These are phyloP conservation scores for Incumbomyces lentus DNA, from an alignment of 2,329 filamentous ascomycete genomes.

Conservation along the genomic window DNA sequence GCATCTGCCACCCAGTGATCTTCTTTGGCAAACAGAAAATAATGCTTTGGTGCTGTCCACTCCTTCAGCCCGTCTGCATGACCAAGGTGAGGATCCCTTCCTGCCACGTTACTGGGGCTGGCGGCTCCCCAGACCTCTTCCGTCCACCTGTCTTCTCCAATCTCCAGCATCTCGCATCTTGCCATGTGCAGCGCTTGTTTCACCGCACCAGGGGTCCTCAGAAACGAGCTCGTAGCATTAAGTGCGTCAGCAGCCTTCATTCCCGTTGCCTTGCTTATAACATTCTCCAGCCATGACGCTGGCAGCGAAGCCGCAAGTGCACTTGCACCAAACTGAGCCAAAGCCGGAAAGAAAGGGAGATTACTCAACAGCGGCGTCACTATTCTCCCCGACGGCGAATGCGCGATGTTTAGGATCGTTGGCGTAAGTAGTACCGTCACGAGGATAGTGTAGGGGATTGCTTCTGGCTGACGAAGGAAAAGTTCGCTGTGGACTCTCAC, in stretches of 20 bases:
- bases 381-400: constrained; percentile 52
- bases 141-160: constrained; percentile 47
- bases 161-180: constrained; percentile 46
- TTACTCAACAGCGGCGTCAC: constrained; percentile 50
- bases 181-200: constrained; percentile 49
- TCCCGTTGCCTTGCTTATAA: constrained; percentile 35
- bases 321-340: constrained; percentile 30
- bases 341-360: constrained; percentile 29
- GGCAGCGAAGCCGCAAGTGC: constrained; percentile 36
- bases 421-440: constrained; percentile 60
- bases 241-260: constrained; percentile 33
- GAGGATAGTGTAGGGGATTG: constrained; percentile 28
- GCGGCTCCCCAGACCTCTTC: constrained; percentile 49
- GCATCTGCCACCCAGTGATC: constrained; percentile 54
- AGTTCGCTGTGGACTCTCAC: constrained; percentile 45
- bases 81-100: background rate
- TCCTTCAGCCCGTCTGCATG: constrained; percentile 9
- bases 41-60: constrained; percentile 33
- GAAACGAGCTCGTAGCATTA: constrained; percentile 39
- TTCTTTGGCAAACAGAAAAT: constrained; percentile 49
- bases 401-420: constrained; percentile 60
- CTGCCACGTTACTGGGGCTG: constrained; percentile 7
- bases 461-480: background rate
- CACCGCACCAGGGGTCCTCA: constrained; percentile 40
- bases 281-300: constrained; percentile 26